These are phyloP conservation scores for Penicillium verrucosum DNA, from an alignment of 2,329 filamentous ascomycete genomes.

Conservation along the genomic window DNA sequence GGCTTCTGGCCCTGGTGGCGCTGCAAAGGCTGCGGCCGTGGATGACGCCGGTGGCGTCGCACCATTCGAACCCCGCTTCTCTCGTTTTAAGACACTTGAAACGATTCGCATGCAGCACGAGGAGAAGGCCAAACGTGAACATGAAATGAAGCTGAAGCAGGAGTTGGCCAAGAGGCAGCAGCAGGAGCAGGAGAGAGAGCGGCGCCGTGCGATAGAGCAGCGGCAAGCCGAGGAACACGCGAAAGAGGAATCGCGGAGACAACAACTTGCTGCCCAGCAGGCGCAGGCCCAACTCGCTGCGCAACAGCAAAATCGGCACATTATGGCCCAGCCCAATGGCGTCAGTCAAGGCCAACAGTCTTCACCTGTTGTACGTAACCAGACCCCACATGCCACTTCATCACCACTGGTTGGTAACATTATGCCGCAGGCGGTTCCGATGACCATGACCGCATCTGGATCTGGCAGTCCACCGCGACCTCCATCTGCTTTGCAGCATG, in stretches of 20 bases:
- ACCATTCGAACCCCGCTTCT: slow-evolving; percentile 82
- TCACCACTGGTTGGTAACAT: slow-evolving; percentile 44
- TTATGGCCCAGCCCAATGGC: slow-evolving; percentile 45
- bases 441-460: slow-evolving; percentile 47
- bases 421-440: slow-evolving; percentile 43
- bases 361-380: slow-evolving; percentile 48
- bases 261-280: slow-evolving; percentile 46
- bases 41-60: slow-evolving; percentile 69
- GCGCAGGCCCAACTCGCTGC: slow-evolving; percentile 43
- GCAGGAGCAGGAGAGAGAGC: slow-evolving; percentile 50
- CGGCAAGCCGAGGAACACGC: slow-evolving; percentile 45
- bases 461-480: slow-evolving; percentile 47
- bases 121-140: slow-evolving; percentile 58
- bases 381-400: slow-evolving; percentile 46
- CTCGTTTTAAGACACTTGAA: slow-evolving; percentile 85
- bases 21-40: slow-evolving; percentile 61
- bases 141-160: slow-evolving; percentile 48
- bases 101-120: slow-evolving; percentile 75
- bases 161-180: slow-evolving; percentile 50
- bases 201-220: slow-evolving; percentile 43
- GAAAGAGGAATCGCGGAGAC: slow-evolving; percentile 40
- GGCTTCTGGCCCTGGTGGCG: slow-evolving; percentile 56
- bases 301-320: slow-evolving; percentile 52
- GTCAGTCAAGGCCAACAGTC: slow-evolving; percentile 44
- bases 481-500: slow-evolving; percentile 47